Evolutionary conservation across 1,284 basidiomycete species (phyloP), one percentile per base, ranked within the genome.

Genomic region (Boletus mariae): DNA sequence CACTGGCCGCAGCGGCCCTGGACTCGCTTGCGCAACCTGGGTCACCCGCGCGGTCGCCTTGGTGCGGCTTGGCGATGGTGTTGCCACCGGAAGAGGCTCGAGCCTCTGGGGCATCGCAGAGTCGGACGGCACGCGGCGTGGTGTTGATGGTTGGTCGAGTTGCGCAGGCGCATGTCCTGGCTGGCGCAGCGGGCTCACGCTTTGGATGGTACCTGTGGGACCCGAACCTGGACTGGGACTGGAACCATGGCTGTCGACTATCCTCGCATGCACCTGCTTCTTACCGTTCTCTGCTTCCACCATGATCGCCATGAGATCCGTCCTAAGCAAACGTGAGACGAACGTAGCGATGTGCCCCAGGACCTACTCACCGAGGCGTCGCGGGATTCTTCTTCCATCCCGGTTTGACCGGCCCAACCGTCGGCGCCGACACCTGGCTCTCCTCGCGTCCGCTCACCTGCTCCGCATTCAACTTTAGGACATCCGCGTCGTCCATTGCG

Each of bases 221-320:
- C n/a, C 15, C 28, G 28, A 29, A 29, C 28, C 28, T 8, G 9
- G 37, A 17, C 26, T 9, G 4, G n/a, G 25, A 37, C 31, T 25
- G 13, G 52, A 25, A 26, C 47, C 47, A 37, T 13, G 42, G 15
- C 35, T 10, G 29, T 51, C 53, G 2, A 32, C 40, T 1, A 32
- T n/a, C 11, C 28, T 45, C 7, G 38, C 23, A 28, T 62, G 44
- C 5, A 47, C 48, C 25, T 53, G 48, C 20, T 47, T 57, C 54
- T 67, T 69, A 28, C 62, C 61, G 26, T 54, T 71, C 41, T 82
- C 81, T 1, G 84, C 82, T 66, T 93, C 90, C 0, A 89, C 91
- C 83, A 97, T 93, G 57, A 98, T 85, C 20, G 82, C 75, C 60
- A 90, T 86, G 76, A 97, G 84, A 64, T 96, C 92, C 9, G 85